Evolutionary conservation across 2,329 filamentous ascomycete genomes (phyloP), one percentile per base, ranked within the genome.

Genomic region (Fonsecaea pedrosoi): DNA sequence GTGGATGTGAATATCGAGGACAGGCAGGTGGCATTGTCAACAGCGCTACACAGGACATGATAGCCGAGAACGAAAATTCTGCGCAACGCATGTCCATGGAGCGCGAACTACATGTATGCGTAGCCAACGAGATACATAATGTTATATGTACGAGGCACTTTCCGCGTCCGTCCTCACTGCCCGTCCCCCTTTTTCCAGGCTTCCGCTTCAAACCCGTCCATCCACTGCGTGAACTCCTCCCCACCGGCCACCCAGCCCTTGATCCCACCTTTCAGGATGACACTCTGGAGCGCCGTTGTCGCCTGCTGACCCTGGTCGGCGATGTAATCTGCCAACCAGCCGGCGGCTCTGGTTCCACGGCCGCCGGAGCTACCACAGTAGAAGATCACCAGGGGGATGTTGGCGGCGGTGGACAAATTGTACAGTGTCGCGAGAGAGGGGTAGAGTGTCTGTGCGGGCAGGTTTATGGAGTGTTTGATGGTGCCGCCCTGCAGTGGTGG

Each of bases 271-370:
- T 67, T 57, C 2, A 78, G 68, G 1, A 74, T 73, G 6, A 74
- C 55, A 62, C 66, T 69, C 54, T 59, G 15, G 13, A 70, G 53
- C 6, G 57, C 6, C 8, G 10, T 50, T 6, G n/a, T 3, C 15
- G 30, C 37, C 25, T 57, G 8, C 8, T n/a, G 32, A 7, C 13
- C 32, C 40, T 80, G 73, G 0, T 82, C 77, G 2, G 75, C 72
- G 35, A 87, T 74, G 65, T 85, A 78, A 72, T 88, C 86, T 3
- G 77, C 78, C 71, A 88, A 84, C 85, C 85, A 88, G 7, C 79
- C 81, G 1, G 84, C 84, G 1, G 83, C 81, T n/a, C 86, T 79
- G 2, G 79, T 82, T 2, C 85, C 86, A 2, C 86, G 82, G 4
- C 85, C 86, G 2, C 70, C 69, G 1, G 84, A 87, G 1, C 86